A percentile compares a stretch with the other conserved stretches of the same genome.
Conservation (phyloP, 306 rosid species). For the Lathyrus aphaca region DNA sequence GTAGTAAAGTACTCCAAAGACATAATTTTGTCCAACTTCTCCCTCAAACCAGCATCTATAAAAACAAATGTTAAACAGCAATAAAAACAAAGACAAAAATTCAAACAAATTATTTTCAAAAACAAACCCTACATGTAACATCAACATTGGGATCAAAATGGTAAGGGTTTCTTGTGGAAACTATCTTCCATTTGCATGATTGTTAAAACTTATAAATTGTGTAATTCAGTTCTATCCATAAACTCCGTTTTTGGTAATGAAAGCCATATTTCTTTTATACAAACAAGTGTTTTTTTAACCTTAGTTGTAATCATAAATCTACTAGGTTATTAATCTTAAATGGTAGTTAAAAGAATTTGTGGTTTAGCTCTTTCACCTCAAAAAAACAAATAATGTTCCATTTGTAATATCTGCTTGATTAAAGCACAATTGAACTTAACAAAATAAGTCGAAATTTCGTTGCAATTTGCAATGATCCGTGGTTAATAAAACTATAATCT, state of each 20-base stretch:
- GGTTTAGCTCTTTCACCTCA: conserved; percentile 2
- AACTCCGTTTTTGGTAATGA: background rate
- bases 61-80: background rate
- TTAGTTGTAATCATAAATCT: conserved; percentile 13
- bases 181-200: conserved; percentile 9
- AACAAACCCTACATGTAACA: conserved; percentile 65
- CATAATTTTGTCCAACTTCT: conserved; percentile 84
- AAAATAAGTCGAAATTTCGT: conserved; percentile 19
- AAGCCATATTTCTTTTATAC: background rate
- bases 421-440: conserved; percentile 1
- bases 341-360: conserved; percentile 7
- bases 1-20: conserved; percentile 83
- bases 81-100: background rate
- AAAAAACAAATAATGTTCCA: background rate
- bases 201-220: conserved; percentile 12
- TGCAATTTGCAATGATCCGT: background rate
- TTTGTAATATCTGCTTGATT: background rate
- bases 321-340: background rate
- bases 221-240: conserved; percentile 7
- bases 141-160: conserved; percentile 60
- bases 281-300: background rate
- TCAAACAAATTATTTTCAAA: background rate
- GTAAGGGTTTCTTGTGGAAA: conserved; percentile 15
- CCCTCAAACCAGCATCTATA: conserved; percentile 80
- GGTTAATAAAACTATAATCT: background rate